Percentiles rank a stretch among this genome's conserved stretches.
Evolutionary conservation across 179 eudicot genomes (phyloP).

Genomic region (Corrigiola litoralis): DNA sequence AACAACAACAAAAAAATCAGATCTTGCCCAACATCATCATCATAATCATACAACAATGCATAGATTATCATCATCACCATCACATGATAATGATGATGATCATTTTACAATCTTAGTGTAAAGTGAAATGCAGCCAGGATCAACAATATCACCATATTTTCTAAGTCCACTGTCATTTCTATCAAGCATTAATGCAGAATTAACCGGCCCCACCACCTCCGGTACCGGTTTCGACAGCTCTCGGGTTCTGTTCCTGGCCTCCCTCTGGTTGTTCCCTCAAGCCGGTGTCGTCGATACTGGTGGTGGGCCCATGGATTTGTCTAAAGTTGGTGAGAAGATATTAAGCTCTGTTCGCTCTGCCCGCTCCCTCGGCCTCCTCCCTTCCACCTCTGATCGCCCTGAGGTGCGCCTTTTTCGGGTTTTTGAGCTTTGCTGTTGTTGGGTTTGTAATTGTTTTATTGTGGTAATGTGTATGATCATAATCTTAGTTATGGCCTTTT

Average conservation of each 20-base stretch:
- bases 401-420: constrained; percentile 42
- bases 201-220: constrained; percentile 13
- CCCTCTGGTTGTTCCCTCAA: constrained; percentile 56
- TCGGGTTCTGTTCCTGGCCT: constrained; percentile 67
- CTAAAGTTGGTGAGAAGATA: constrained; percentile 76
- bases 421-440: neutral
- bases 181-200: constrained; percentile 36
- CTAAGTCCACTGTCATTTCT: constrained; percentile 49
- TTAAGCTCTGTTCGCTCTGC: constrained; percentile 93
- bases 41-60: constrained; percentile 3
- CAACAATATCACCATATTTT: constrained; percentile 24
- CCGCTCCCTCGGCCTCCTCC: constrained; percentile 75
- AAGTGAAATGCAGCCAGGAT: constrained; percentile 26
- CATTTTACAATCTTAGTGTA: neutral
- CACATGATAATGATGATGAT: no score
- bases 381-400: constrained; percentile 79
- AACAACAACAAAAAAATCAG: neutral
- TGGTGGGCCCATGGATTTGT: constrained; percentile 73
- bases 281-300: constrained; percentile 9
- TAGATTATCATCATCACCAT: neutral
- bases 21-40: neutral
- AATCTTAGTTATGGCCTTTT: no score
- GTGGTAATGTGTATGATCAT: no score
- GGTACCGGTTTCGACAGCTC: constrained; percentile 50
- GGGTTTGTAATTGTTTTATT: neutral